Conservation (phyloP, 345 rosid species). For the Citrus sp. region DNA sequence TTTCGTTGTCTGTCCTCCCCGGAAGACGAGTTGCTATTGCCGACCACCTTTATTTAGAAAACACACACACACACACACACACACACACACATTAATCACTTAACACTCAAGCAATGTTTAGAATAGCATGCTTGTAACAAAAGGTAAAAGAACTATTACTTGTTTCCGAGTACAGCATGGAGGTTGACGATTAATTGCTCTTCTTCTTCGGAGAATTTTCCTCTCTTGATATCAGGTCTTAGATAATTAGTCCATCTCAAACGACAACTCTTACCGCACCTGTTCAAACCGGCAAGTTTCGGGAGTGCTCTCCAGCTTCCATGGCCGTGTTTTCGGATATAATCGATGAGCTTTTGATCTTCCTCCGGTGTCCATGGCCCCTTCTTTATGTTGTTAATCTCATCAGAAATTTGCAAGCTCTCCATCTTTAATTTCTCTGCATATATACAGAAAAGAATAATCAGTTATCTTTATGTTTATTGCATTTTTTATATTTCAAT, state of each 20-base stretch:
- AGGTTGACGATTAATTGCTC: constrained; percentile 65
- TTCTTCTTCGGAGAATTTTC: constrained; percentile 69
- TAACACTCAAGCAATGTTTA: not conserved
- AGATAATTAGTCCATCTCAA: constrained; percentile 79
- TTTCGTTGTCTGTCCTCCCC: constrained; percentile 74
- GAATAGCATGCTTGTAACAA: not conserved
- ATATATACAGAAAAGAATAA: not conserved
- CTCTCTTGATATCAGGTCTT: constrained; percentile 77
- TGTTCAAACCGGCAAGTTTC: constrained; percentile 60
- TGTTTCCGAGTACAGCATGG: constrained; percentile 70
- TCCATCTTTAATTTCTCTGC: constrained; percentile 34
- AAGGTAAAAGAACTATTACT: constrained; percentile 29
- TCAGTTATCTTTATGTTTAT: not conserved
- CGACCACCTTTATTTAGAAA: constrained; percentile 52
- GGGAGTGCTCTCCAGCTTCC: constrained; percentile 88
- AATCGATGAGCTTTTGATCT: constrained; percentile 48
- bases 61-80: not conserved
- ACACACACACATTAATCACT: not conserved
- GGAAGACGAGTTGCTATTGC: constrained; percentile 74
- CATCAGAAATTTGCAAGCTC: constrained; percentile 39
- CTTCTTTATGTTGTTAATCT: constrained; percentile 47
- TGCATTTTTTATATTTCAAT: not conserved
- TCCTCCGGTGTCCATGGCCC: constrained; percentile 87
- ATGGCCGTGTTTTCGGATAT: constrained; percentile 55
- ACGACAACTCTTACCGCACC: constrained; percentile 87